phyloP scores from a whole-genome alignment of 176 grass and related monocot species.

The Metroxylon sagu region DNA sequence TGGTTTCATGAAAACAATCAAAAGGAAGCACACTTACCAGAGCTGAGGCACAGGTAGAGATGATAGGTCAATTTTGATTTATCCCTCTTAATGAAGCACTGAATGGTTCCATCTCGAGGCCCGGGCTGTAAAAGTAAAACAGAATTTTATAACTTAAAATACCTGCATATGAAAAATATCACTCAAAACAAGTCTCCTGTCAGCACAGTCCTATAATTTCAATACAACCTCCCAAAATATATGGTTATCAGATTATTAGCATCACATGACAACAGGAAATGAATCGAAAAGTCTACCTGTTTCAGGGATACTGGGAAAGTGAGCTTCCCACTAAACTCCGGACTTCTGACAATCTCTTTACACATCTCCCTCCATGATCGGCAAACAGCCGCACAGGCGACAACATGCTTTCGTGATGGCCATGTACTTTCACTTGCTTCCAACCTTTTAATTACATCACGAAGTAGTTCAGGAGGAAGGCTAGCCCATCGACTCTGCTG shows the following conservation, averaged over 20 bases:
- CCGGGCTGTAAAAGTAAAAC: constrained; percentile 49
- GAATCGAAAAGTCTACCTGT: constrained; percentile 43
- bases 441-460: constrained; percentile 5
- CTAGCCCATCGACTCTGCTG: background rate
- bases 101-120: constrained; percentile 63
- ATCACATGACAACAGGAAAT: too few relatives aligned
- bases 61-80: constrained; percentile 76
- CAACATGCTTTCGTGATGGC: constrained; percentile 83
- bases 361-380: constrained; percentile 71
- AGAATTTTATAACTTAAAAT: constrained; percentile 1
- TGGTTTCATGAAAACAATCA: too few relatives aligned
- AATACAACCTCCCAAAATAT: too few relatives aligned
- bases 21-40: constrained; percentile 33
- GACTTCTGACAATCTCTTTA: constrained; percentile 77
- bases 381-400: constrained; percentile 66
- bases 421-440: constrained; percentile 39
- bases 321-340: constrained; percentile 72
- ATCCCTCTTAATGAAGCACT: constrained; percentile 87
- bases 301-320: constrained; percentile 88
- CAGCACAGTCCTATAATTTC: too few relatives aligned
- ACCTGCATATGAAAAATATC: too few relatives aligned
- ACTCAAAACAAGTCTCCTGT: too few relatives aligned
- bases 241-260: too few relatives aligned
- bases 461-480: background rate
- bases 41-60: constrained; percentile 78